Percentiles rank a stretch among this genome's conserved stretches.
Conservation (phyloP, 2,329 filamentous ascomycete species). For the Colletotrichum simmondsii region DNA sequence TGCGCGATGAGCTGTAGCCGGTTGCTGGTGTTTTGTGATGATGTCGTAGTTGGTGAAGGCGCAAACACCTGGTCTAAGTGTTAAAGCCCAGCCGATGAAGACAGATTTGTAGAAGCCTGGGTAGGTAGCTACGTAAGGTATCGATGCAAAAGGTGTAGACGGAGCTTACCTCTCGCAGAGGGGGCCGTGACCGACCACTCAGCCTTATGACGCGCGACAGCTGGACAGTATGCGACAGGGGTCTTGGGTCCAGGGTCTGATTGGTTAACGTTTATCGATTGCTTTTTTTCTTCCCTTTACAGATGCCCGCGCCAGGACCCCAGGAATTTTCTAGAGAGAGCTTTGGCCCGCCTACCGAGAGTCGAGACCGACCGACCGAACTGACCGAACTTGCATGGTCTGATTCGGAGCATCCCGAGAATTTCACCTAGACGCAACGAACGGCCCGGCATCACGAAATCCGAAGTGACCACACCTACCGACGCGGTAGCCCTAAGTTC, state of each 20-base stretch:
- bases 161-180: background rate
- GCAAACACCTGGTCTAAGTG: background rate
- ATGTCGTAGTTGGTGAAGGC: background rate
- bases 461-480: background rate
- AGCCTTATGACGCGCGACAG: constrained; percentile 32
- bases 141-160: background rate
- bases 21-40: background rate
- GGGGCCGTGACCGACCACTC: constrained; percentile 1
- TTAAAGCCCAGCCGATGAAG: background rate
- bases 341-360: constrained; percentile 24
- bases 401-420: constrained; percentile 28
- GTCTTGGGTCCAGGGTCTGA: background rate
- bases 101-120: constrained; percentile 2
- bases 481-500: background rate
- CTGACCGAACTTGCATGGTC: constrained; percentile 11
- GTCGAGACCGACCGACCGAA: constrained; percentile 3
- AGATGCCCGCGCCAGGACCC: background rate
- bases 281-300: background rate
- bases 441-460: background rate
- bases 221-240: background rate
- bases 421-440: background rate
- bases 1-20: background rate
- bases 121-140: background rate
- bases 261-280: constrained; percentile 10
- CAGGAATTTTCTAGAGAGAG: background rate